Conservation (phyloP, 148 eudicot genomes). For the Camellia japonica region DNA sequence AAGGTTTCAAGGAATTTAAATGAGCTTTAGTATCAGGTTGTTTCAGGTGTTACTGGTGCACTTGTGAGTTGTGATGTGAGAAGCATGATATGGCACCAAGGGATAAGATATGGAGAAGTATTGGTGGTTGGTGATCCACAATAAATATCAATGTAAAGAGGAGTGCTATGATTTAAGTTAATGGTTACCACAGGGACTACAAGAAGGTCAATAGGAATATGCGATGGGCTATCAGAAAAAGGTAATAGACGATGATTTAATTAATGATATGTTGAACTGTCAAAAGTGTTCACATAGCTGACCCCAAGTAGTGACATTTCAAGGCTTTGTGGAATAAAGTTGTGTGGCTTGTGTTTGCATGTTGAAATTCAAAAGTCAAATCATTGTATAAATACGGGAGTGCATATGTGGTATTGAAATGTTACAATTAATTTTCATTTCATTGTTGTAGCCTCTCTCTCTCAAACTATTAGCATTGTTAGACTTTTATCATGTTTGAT, state of each 20-base stretch:
- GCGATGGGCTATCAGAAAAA: not conserved
- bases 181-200: too few species aligned
- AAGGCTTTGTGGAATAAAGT: not conserved
- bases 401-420: not conserved
- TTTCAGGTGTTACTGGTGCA: too few species aligned
- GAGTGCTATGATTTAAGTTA: too few species aligned
- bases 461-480: not conserved
- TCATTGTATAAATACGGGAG: not conserved
- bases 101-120: not conserved
- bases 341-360: not conserved
- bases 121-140: not conserved
- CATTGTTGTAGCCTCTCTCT: not conserved
- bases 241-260: not conserved
- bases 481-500: not conserved
- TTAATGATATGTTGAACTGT: too few species aligned
- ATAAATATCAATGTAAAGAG: not conserved
- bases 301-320: not conserved
- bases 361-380: not conserved
- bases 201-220: too few species aligned
- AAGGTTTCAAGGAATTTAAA: too few species aligned
- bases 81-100: too few species aligned
- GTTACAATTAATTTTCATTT: not conserved
- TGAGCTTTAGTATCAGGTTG: too few species aligned
- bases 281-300: not conserved
- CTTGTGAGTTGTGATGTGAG: too few species aligned